Base-by-base conservation (phyloP, 352 stramenopile genomes). In the Plasmopara halstedii region DNA sequence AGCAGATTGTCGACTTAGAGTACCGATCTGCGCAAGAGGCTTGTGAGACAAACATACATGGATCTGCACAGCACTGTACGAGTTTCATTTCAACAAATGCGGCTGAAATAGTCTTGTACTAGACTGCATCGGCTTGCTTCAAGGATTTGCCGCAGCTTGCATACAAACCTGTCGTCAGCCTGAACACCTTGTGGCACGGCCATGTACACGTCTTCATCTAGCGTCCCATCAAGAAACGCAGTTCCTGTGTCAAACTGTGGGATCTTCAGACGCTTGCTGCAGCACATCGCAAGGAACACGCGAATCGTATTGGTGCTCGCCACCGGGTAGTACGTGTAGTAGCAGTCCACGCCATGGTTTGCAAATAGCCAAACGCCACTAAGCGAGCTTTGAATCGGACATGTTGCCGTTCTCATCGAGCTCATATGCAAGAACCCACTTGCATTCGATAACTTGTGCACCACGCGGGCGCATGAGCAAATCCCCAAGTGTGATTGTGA, bases 61-160 rank as follows among this genome's bases (percentile, higher is more conserved):
- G 2, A 11, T 60, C 33, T 7, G 37, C 6, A 1, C 3, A 4
- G 6, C 46, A 56, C 18, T 52, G 46, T 3, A 0, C 0, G 26
- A 61, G 56, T 15, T 34, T 40, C 0, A 18, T 9, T 10, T 23
- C 9, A 13, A 21, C 7, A 18, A 56, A 47, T 0, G 46, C 53
- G 1, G 26, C 27, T 7, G 23, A 31, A 27, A 73, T 18, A 45
- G n/a, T 68, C 1, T 36, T 26, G 39, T 54, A 47, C 55, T 56
- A 73, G 3, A 62, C 49, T 11, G 40, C 41, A 6, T 50, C 52
- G 14, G 59, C 53, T 49, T 79, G 56, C 8, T 74, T 73, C 1
- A 0, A 78, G 17, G 17, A 46, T 62, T 17, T 42, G 41, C 9
- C 22, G 45, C 19, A 74, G 41, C 3, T 13, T 4, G 19, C 57